Conservation (phyloP, 2,329 filamentous ascomycete genomes). For the Chaetomiaceae sp. region DNA sequence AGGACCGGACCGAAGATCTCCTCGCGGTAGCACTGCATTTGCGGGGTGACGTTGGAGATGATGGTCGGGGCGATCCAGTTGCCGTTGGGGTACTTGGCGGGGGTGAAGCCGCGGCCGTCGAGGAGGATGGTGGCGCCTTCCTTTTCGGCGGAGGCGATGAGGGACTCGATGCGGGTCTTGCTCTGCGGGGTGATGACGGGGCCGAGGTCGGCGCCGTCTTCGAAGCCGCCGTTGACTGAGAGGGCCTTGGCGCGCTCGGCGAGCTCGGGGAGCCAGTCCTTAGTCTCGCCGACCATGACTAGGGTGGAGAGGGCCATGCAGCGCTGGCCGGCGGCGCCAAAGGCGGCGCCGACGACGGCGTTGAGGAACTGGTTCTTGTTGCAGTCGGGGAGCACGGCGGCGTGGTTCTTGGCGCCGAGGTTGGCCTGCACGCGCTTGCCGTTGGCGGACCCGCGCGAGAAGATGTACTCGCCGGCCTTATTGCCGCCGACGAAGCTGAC, state of each 20-base stretch:
- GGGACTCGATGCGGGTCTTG: slow-evolving; percentile 69
- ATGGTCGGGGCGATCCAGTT: slow-evolving; percentile 84
- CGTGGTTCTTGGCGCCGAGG: slow-evolving; percentile 84
- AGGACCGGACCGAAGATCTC: slow-evolving; percentile 85
- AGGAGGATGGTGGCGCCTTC: slow-evolving; percentile 80
- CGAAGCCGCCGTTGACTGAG: slow-evolving; percentile 75
- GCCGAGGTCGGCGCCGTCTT: slow-evolving; percentile 72
- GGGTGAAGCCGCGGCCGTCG: slow-evolving; percentile 70
- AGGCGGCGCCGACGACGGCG: slow-evolving; percentile 76
- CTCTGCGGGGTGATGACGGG: slow-evolving; percentile 77
- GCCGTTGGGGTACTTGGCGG: slow-evolving; percentile 74
- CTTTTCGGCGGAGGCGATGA: slow-evolving; percentile 72
- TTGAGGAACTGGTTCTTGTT: slow-evolving; percentile 90
- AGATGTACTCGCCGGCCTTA: slow-evolving; percentile 87
- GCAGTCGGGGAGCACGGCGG: slow-evolving; percentile 75
- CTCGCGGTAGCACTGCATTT: slow-evolving; percentile 80
- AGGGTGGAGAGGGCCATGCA: slow-evolving; percentile 84
- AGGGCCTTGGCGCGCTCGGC: slow-evolving; percentile 70
- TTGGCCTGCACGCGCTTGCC: slow-evolving; percentile 88
- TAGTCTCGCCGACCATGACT: slow-evolving; percentile 79
- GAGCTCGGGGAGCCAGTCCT: slow-evolving; percentile 74
- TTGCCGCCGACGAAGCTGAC: slow-evolving; percentile 83
- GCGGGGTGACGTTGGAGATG: slow-evolving; percentile 71
- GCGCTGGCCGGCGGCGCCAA: slow-evolving; percentile 77
- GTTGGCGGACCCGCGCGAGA: slow-evolving; percentile 69